Conservation (phyloP, 495 filamentous ascomycete genomes). For the Tuber borchii region DNA sequence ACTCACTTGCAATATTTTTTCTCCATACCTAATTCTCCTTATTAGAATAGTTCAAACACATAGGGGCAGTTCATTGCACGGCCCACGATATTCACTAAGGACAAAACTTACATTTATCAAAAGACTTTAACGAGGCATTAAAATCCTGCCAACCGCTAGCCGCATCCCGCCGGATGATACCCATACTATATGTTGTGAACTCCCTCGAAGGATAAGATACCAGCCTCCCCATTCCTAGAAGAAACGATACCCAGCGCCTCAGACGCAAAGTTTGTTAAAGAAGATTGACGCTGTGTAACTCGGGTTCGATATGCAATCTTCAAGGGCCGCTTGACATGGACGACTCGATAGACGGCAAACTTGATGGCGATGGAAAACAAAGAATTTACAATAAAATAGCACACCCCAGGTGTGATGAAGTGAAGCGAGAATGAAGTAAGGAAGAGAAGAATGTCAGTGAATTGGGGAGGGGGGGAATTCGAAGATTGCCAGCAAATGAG, state of each 20-base stretch:
- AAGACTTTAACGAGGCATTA: constrained; percentile 25
- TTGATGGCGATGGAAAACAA: not conserved
- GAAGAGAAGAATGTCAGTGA: too few relatives aligned
- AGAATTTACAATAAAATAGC: not conserved
- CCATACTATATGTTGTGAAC: not conserved
- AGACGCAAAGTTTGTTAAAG: not conserved
- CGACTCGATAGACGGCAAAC: not conserved
- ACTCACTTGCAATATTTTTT: constrained; percentile 33
- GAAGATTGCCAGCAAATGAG: not conserved
- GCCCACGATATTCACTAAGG: not conserved
- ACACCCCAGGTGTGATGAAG: not conserved
- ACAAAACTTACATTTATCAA: constrained; percentile 28
- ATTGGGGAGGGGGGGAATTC: not conserved
- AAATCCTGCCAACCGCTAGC: constrained; percentile 1
- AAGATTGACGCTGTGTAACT: not conserved
- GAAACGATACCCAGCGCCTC: not conserved
- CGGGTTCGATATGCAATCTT: not conserved
- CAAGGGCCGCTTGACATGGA: not conserved
- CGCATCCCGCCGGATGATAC: not conserved
- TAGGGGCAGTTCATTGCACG: not conserved
- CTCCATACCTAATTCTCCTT: constrained; percentile 20
- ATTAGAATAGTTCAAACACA: constrained; percentile 5
- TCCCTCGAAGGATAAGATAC: not conserved
- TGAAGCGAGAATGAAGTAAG: not conserved
- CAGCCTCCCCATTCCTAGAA: not conserved